Evolutionary conservation across 768 basidiomycete genomes (phyloP).

Genomic region (Leccinum variicolor): DNA sequence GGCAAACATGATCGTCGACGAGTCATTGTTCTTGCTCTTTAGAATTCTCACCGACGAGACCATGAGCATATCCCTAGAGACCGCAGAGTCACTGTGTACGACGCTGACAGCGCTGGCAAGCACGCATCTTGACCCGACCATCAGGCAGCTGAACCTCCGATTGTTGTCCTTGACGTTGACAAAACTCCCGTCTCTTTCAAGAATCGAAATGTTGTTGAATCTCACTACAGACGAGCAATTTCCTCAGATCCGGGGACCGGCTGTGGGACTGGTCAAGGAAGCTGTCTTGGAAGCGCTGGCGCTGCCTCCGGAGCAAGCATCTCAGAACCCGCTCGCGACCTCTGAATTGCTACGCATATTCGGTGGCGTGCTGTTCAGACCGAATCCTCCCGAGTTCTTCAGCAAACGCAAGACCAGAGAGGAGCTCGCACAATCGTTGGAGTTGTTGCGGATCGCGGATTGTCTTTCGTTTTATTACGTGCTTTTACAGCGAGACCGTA

Average conservation of each 20-base stretch:
- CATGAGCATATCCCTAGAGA: slow-evolving; percentile 38
- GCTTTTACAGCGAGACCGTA: slow-evolving; percentile 52
- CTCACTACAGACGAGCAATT: slow-evolving; percentile 47
- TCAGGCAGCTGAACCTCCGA: slow-evolving; percentile 61
- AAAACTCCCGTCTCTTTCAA: slow-evolving; percentile 42
- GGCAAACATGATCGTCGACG: slow-evolving; percentile 52
- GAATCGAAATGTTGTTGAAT: slow-evolving; percentile 53
- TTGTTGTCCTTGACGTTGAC: slow-evolving; percentile 53
- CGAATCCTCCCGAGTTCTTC: slow-evolving; percentile 55
- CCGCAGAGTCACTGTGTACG: slow-evolving; percentile 45
- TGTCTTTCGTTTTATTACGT: slow-evolving; percentile 68
- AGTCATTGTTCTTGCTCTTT: slow-evolving; percentile 57
- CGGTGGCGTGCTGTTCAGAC: slow-evolving; percentile 56
- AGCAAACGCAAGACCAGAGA: slow-evolving; percentile 32
- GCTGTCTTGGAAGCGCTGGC: slow-evolving; percentile 52
- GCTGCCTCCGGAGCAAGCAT: slow-evolving; percentile 13
- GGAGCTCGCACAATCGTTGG: slow-evolving; percentile 52
- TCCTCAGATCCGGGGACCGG: slow-evolving; percentile 67
- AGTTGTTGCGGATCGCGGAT: slow-evolving; percentile 61
- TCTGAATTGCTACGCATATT: slow-evolving; percentile 54
- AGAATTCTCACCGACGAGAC: slow-evolving; percentile 9
- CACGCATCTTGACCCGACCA: slow-evolving; percentile 54
- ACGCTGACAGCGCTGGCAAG: slow-evolving; percentile 57
- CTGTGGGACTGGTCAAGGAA: slow-evolving; percentile 68
- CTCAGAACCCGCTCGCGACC: slow-evolving; percentile 49